phyloP scores from a whole-genome alignment of 139 green algal genomes.

The Nannochloris sp. region DNA sequence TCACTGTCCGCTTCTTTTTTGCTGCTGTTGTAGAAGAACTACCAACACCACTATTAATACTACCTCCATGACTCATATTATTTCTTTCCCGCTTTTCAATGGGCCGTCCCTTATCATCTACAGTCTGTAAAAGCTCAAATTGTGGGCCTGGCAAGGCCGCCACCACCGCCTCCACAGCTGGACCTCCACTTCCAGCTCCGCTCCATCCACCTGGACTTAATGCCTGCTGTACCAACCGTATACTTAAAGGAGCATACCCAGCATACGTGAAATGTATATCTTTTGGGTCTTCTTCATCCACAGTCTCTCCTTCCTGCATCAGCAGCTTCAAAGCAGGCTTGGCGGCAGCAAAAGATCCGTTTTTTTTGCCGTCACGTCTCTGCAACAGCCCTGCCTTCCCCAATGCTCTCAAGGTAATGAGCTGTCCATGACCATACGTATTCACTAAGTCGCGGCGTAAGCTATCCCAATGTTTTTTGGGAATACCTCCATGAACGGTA shows the following conservation, averaged over 20 bases:
- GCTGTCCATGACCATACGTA: constrained; percentile 81
- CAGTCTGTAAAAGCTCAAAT: constrained; percentile 67
- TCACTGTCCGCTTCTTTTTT: constrained; percentile 30
- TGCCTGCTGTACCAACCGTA: constrained; percentile 75
- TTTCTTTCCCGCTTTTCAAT: constrained; percentile 11
- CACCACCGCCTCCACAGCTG: constrained; percentile 44
- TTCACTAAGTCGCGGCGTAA: constrained; percentile 69
- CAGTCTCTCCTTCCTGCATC: constrained; percentile 52
- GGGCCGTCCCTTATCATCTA: constrained; percentile 28
- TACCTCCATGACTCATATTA: background rate
- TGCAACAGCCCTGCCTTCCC: constrained; percentile 14
- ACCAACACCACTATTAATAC: no score
- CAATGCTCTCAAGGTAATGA: constrained; percentile 56
- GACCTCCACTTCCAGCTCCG: no score
- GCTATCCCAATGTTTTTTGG: constrained; percentile 59
- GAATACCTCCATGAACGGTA: constrained; percentile 56
- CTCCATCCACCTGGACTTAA: constrained; percentile 28
- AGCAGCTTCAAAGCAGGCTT: constrained; percentile 49
- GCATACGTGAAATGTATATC: constrained; percentile 52
- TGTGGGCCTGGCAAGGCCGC: constrained; percentile 56
- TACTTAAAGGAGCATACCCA: constrained; percentile 80
- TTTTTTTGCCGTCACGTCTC: background rate
- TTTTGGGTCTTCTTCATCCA: constrained; percentile 27
- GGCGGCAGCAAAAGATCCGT: constrained; percentile 26
- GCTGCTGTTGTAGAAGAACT: background rate